phyloP scores from a whole-genome alignment of 2,329 filamentous ascomycete species.

The Lojkania enalia region DNA sequence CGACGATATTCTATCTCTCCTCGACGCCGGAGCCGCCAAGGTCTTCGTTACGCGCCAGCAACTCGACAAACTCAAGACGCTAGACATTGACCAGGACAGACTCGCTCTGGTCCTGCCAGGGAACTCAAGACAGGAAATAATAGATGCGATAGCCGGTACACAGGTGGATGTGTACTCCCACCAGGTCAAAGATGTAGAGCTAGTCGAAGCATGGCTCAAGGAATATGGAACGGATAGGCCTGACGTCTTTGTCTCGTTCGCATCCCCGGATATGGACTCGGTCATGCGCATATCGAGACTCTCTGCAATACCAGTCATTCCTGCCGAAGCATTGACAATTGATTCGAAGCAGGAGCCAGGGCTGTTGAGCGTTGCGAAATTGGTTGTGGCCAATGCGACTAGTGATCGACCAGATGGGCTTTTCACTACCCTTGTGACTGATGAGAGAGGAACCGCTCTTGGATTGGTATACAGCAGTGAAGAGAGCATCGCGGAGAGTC shows the following conservation, averaged over 20 bases:
- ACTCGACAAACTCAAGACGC: conserved; percentile 58
- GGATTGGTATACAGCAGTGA: conserved; percentile 94
- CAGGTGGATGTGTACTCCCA: conserved; percentile 51
- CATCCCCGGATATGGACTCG: conserved; percentile 44
- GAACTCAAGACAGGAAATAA: conserved; percentile 47
- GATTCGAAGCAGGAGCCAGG: conserved; percentile 62
- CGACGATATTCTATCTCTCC: conserved; percentile 76
- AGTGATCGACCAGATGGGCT: conserved; percentile 84
- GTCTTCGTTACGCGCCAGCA: conserved; percentile 78
- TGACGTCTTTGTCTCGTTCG: conserved; percentile 56
- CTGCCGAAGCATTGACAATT: conserved; percentile 70
- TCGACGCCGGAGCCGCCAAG: conserved; percentile 83
- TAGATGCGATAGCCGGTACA: conserved; percentile 46
- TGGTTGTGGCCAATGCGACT: conserved; percentile 75
- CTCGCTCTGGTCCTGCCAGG: conserved; percentile 59
- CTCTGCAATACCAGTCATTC: conserved; percentile 69
- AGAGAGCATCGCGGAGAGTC: conserved; percentile 83
- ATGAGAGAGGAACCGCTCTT: conserved; percentile 81
- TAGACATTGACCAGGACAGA: conserved; percentile 58
- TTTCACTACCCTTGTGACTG: conserved; percentile 86
- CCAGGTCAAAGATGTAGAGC: conserved; percentile 48
- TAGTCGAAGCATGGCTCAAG: conserved; percentile 51
- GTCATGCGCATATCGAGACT: conserved; percentile 49
- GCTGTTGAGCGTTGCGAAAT: conserved; percentile 66
- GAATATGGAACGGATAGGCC: conserved; percentile 55